phyloP scores from a whole-genome alignment of 257 asterid genomes.

The Eucommia ulmoides region DNA sequence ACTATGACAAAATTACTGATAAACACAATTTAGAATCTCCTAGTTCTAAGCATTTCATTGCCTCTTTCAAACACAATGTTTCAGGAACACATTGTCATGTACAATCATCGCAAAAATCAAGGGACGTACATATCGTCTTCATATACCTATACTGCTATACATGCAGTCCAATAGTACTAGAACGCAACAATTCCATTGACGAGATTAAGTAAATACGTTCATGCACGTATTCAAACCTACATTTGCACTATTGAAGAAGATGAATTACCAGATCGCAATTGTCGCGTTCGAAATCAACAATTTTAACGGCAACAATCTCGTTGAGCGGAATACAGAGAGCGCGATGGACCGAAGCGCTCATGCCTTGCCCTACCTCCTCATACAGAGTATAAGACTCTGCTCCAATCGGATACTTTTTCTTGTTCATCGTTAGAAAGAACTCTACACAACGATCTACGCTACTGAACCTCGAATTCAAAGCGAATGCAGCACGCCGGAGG shows the following conservation, averaged over 20 bases:
- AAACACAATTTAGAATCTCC: too few relatives aligned
- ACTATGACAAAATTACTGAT: too few relatives aligned
- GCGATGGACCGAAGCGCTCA: conserved; percentile 84
- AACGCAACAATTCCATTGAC: too few relatives aligned
- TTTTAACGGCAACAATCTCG: conserved; percentile 75
- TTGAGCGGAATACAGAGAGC: conserved; percentile 57
- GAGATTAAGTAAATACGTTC: too few relatives aligned
- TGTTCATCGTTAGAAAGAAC: conserved; percentile 30
- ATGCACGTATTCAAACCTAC: background rate
- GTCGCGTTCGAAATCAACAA: conserved; percentile 83
- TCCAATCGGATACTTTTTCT: conserved; percentile 85
- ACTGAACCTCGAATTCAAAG: conserved; percentile 20
- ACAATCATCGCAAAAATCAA: too few relatives aligned
- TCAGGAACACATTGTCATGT: too few relatives aligned
- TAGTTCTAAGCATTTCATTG: too few relatives aligned
- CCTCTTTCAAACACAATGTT: too few relatives aligned
- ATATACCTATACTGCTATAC: too few relatives aligned
- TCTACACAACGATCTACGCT: background rate
- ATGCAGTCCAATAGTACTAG: too few relatives aligned
- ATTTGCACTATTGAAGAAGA: background rate
- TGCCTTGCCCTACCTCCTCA: conserved; percentile 93
- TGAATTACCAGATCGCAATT: conserved; percentile 74
- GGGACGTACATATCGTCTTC: too few relatives aligned
- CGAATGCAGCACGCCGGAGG: conserved; percentile 24
- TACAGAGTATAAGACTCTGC: conserved; percentile 59